Conservation (phyloP, 2,329 filamentous ascomycete species). For the Dissoconium aciculare region DNA sequence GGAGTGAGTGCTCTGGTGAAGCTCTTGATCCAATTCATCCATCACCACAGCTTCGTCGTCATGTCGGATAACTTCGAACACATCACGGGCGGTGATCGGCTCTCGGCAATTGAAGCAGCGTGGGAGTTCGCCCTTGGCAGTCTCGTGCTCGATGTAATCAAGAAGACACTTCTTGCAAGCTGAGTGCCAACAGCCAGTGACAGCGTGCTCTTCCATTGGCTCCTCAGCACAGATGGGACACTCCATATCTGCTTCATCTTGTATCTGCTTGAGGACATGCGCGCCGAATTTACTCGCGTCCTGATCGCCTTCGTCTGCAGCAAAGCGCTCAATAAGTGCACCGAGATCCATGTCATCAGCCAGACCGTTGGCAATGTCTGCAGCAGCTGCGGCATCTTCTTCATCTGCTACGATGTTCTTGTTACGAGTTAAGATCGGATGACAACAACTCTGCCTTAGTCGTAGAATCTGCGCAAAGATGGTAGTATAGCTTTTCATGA, state of each 20-base stretch:
- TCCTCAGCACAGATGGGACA: constrained; percentile 93
- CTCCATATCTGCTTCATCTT: constrained; percentile 73
- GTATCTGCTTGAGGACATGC: constrained; percentile 78
- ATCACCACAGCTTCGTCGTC: constrained; percentile 32
- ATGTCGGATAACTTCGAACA: constrained; percentile 84
- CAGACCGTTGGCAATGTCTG: constrained; percentile 65
- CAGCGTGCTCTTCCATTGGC: constrained; percentile 84
- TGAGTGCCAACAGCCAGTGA: constrained; percentile 95
- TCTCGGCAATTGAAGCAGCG: constrained; percentile 86
- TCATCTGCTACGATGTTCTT: constrained; percentile 75
- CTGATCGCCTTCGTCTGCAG: constrained; percentile 40
- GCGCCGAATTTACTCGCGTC: constrained; percentile 64
- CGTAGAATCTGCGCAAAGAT: constrained; percentile 95
- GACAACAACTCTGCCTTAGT: constrained; percentile 84
- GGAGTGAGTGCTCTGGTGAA: constrained; percentile 21
- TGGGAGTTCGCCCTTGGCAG: constrained; percentile 57
- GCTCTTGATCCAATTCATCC: constrained; percentile 7
- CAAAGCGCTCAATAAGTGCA: constrained; percentile 71
- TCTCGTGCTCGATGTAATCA: constrained; percentile 77
- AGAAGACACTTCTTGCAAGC: constrained; percentile 90
- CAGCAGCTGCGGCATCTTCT: constrained; percentile 61
- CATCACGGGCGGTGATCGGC: constrained; percentile 62
- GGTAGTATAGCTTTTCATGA: constrained; percentile 90
- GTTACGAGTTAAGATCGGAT: constrained; percentile 78
- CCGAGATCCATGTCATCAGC: constrained; percentile 94